Evolutionary conservation across 495 filamentous ascomycete species (phyloP).

Genomic region (Aspergillus bridgeri): DNA sequence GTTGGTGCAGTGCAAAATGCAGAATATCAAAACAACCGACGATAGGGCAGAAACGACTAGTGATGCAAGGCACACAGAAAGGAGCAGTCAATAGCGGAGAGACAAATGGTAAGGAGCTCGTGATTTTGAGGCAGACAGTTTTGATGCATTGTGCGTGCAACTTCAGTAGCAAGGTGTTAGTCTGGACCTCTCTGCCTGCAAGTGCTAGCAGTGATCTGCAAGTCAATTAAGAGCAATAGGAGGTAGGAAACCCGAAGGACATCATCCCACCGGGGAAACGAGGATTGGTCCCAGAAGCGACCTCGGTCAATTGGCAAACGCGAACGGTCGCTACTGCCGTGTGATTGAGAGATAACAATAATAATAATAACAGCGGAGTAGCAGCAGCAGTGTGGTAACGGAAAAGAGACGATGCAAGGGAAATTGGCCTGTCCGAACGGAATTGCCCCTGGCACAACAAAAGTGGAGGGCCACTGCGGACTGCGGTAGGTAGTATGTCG

Average conservation of each 20-base stretch:
- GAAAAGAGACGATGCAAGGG: conserved; percentile 13
- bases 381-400: background rate
- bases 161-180: conserved; percentile 19
- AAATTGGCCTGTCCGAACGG: conserved; percentile 5
- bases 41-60: conserved; percentile 19
- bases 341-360: background rate
- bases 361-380: background rate
- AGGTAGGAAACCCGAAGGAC: background rate
- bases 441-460: conserved; percentile 1
- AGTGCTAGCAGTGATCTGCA: conserved; percentile 16
- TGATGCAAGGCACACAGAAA: conserved; percentile 31
- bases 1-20: background rate
- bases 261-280: background rate
- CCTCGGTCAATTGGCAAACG: conserved; percentile 19
- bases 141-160: conserved; percentile 37
- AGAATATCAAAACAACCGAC: background rate
- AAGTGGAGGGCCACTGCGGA: conserved; percentile 6
- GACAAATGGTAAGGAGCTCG: conserved; percentile 18
- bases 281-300: conserved; percentile 10
- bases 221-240: conserved; percentile 1
- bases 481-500: background rate
- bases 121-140: conserved; percentile 18
- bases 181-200: conserved; percentile 25
- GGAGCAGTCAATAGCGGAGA: conserved; percentile 11
- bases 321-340: conserved; percentile 6